Percentiles rank a stretch among this genome's conserved stretches.
Conservation (phyloP, 75 land plant genomes). For the Selaginella tamariscina region DNA sequence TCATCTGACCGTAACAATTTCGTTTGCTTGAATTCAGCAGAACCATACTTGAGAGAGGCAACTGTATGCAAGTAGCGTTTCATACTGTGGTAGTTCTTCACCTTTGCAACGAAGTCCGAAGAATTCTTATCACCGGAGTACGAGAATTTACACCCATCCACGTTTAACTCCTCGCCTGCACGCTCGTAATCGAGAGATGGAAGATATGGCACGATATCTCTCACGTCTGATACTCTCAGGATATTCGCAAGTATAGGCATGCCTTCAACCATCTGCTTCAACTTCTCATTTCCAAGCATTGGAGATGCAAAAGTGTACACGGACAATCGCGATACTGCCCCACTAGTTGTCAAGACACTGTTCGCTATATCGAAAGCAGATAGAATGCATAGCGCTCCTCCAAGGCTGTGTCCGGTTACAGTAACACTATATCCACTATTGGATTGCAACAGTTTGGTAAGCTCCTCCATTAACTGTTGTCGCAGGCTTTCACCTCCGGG, state of each 20-base stretch:
- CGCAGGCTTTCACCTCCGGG: background rate
- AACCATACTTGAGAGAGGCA: too few relatives aligned
- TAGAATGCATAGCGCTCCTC: slow-evolving; percentile 19
- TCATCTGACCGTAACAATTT: too few relatives aligned
- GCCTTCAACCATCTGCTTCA: background rate
- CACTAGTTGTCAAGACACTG: background rate
- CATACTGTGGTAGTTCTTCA: background rate
- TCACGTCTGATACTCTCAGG: background rate
- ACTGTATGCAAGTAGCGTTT: background rate
- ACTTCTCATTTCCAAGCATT: background rate
- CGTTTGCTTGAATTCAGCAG: too few relatives aligned
- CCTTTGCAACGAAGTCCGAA: background rate
- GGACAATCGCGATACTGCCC: background rate
- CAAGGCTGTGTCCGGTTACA: slow-evolving; percentile 75
- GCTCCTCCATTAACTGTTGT: background rate
- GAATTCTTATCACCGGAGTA: background rate
- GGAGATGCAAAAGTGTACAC: background rate
- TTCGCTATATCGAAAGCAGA: background rate
- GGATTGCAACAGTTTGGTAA: background rate
- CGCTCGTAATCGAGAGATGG: background rate
- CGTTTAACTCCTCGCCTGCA: background rate
- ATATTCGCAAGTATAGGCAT: background rate
- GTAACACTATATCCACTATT: slow-evolving; percentile 38
- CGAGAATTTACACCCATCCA: background rate
- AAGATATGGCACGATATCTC: background rate